Evolutionary conservation across 345 rosid species (phyloP).

Genomic region (Lumnitzera racemosa): DNA sequence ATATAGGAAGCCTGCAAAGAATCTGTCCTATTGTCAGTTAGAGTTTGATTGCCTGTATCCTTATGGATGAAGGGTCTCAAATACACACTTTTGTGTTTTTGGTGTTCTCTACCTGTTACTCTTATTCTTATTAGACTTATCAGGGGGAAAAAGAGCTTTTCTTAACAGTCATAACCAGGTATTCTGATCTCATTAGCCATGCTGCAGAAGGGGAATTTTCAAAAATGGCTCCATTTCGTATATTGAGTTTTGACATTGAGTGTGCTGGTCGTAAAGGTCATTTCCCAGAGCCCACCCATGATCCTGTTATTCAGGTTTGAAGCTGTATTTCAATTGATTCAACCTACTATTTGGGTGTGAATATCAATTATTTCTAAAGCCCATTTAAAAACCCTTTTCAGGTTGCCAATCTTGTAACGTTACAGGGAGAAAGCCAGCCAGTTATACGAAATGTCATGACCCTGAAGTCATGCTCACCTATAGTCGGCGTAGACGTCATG

Average conservation of each 20-base stretch:
- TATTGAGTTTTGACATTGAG: slow-evolving; percentile 96
- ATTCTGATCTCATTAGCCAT: slow-evolving; percentile 78
- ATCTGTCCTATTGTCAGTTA: slow-evolving; percentile 69
- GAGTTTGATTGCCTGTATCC: slow-evolving; percentile 98
- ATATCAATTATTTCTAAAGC: slow-evolving; percentile 13
- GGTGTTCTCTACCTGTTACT: too few relatives aligned
- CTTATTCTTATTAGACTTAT: too few relatives aligned
- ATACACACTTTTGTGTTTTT: too few relatives aligned
- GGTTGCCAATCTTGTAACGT: slow-evolving; percentile 92
- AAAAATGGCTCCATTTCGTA: slow-evolving; percentile 98
- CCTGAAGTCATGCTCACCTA: slow-evolving; percentile 83
- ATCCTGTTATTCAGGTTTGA: slow-evolving; percentile 94
- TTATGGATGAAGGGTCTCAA: slow-evolving; percentile 7
- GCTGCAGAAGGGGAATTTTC: slow-evolving; percentile 87
- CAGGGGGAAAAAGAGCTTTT: slow-evolving; percentile 8
- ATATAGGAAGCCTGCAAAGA: slow-evolving; percentile 57
- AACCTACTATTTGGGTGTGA: not conserved
- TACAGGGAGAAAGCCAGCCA: slow-evolving; percentile 89
- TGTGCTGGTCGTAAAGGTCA: slow-evolving; percentile 99
- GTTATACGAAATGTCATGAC: slow-evolving; percentile 94
- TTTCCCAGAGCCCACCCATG: slow-evolving; percentile 97
- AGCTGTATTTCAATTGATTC: slow-evolving; percentile 1
- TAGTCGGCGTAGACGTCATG: slow-evolving; percentile 92
- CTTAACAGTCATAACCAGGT: slow-evolving; percentile 41
- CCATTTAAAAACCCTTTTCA: slow-evolving; percentile 23